Evolutionary conservation across 179 eudicot genomes (phyloP).

Genomic region (Silene coronaria): DNA sequence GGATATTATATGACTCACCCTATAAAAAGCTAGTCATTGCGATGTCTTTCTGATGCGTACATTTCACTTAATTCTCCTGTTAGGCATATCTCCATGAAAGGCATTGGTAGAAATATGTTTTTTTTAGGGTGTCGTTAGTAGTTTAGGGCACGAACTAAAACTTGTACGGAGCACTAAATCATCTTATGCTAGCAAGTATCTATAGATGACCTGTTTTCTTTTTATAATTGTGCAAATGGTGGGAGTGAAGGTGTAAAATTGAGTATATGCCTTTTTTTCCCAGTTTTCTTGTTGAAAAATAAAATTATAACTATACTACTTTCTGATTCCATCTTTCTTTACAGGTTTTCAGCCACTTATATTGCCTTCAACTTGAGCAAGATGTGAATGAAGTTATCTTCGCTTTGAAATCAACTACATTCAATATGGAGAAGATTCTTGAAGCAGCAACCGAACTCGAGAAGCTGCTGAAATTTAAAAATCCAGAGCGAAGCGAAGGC

Average conservation of each 20-base stretch:
- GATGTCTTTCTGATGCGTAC: neutral
- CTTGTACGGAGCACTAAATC: neutral
- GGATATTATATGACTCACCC: no score
- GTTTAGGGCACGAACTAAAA: neutral
- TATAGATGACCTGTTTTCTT: neutral
- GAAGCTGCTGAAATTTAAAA: slow-evolving; percentile 42
- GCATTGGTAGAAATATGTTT: neutral
- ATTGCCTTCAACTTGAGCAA: slow-evolving; percentile 72
- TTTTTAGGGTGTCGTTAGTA: neutral
- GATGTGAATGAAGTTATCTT: slow-evolving; percentile 86
- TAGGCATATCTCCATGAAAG: neutral
- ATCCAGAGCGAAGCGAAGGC: slow-evolving; percentile 37
- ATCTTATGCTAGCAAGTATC: neutral
- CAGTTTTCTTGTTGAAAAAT: neutral
- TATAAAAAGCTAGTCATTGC: neutral
- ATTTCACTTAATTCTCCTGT: neutral
- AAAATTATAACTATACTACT: neutral
- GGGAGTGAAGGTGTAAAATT: no score
- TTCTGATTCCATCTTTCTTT: neutral
- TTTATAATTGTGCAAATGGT: neutral
- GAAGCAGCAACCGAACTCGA: slow-evolving; percentile 46
- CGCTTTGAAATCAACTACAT: slow-evolving; percentile 45
- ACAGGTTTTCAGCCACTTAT: slow-evolving; percentile 73
- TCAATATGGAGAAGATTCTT: slow-evolving; percentile 34
- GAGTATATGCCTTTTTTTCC: neutral